Evolutionary conservation across 768 basidiomycete genomes (phyloP).

Genomic region (Boletus subcaerulescens): DNA sequence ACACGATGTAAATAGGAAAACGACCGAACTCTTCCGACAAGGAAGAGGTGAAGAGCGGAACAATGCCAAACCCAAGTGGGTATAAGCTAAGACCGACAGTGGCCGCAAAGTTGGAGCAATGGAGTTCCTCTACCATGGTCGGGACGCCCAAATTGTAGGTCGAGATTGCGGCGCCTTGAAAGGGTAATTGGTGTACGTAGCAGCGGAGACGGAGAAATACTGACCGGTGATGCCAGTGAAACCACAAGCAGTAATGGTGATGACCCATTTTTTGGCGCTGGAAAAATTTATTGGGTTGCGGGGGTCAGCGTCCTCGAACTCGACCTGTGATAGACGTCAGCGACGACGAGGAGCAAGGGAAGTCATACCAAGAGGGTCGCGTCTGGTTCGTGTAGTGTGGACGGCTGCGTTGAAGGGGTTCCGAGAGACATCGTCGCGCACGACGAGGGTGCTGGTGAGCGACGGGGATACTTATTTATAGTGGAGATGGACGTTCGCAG

Average conservation of each 20-base stretch:
- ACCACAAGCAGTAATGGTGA: conserved; percentile 35
- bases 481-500: neutral
- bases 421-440: conserved; percentile 8
- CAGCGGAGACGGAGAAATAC: conserved; percentile 1
- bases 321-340: conserved; percentile 31
- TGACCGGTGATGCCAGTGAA: conserved; percentile 33
- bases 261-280: conserved; percentile 39
- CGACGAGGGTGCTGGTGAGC: neutral
- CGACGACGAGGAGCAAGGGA: neutral
- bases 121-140: conserved; percentile 50
- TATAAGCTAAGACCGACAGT: conserved; percentile 52
- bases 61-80: conserved; percentile 57
- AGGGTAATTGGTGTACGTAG: neutral
- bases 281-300: conserved; percentile 42
- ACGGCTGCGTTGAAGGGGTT: conserved; percentile 6
- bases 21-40: conserved; percentile 75
- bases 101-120: conserved; percentile 44
- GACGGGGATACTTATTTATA: conserved; percentile 11
- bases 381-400: conserved; percentile 17
- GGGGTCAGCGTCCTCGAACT: conserved; percentile 37
- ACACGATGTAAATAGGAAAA: conserved; percentile 54
- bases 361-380: conserved; percentile 12
- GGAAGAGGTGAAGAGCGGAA: conserved; percentile 64
- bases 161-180: conserved; percentile 46
- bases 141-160: conserved; percentile 54